A percentile compares a stretch with the other conserved stretches of the same genome.
Conservation (phyloP, 441 rosid genomes). For the Dalechampia spathulata region DNA sequence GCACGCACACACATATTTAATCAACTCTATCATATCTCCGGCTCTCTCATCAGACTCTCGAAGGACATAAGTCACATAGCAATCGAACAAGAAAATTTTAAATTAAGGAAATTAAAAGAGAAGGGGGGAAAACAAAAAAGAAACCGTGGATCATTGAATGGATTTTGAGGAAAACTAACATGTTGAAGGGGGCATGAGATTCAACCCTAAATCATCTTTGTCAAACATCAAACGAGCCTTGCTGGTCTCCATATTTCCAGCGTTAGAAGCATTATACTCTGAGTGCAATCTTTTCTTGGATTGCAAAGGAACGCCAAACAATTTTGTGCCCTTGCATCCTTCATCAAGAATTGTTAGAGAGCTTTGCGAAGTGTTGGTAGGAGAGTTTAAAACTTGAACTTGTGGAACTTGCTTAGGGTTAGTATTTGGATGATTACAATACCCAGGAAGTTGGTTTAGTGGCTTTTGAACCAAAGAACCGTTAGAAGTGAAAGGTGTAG, state of each 20-base stretch:
- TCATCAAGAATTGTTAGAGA: conserved; percentile 60
- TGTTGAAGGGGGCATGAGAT: conserved; percentile 79
- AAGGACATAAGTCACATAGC: background rate
- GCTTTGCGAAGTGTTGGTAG: conserved; percentile 48
- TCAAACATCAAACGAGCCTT: conserved; percentile 64
- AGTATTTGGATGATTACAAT: conserved; percentile 21
- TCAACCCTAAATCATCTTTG: conserved; percentile 74
- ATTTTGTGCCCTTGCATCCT: conserved; percentile 45
- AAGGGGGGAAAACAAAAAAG: background rate
- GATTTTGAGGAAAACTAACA: conserved; percentile 29
- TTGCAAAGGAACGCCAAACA: conserved; percentile 75
- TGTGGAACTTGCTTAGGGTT: too few species aligned
- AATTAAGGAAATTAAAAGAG: background rate
- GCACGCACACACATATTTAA: conserved; percentile 21
- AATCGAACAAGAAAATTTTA: conserved; percentile 10
- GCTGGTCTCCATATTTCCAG: conserved; percentile 35
- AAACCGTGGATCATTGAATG: conserved; percentile 18
- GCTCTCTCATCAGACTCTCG: too few species aligned
- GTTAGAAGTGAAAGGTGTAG: conserved; percentile 13
- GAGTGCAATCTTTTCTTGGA: conserved; percentile 78
- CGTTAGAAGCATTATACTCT: conserved; percentile 21
- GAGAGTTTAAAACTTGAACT: conserved; percentile 39
- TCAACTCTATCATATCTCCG: conserved; percentile 20
- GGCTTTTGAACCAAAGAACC: conserved; percentile 29
- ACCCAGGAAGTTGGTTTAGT: conserved; percentile 36